Percentiles rank a stretch among this genome's conserved stretches.
Conservation (phyloP, 768 basidiomycete species). For the Leccinellum luteum region DNA sequence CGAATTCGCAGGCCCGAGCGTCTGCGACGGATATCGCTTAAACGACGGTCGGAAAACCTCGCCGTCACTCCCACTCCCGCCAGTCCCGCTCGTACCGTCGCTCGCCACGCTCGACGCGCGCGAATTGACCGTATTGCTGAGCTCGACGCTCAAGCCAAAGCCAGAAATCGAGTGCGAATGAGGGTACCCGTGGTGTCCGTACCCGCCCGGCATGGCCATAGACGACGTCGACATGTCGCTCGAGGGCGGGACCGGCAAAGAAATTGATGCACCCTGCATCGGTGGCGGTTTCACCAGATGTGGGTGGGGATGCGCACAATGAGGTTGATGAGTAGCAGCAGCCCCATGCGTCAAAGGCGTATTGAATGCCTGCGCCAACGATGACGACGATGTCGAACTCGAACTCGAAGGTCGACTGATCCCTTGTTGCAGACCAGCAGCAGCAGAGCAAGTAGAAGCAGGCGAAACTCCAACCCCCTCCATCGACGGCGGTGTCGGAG, state of each 20-base stretch:
- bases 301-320: neutral
- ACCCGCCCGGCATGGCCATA: conserved; percentile 9
- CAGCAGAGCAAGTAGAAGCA: neutral
- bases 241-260: conserved; percentile 31
- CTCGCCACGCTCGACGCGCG: conserved; percentile 32
- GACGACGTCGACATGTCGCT: conserved; percentile 1
- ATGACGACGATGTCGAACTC: conserved; percentile 36
- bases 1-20: conserved; percentile 55
- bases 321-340: neutral
- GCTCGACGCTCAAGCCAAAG: conserved; percentile 13
- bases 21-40: conserved; percentile 72
- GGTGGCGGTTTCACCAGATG: conserved; percentile 23
- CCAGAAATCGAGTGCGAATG: conserved; percentile 3
- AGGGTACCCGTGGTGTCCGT: neutral
- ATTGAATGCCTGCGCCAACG: conserved; percentile 41
- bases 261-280: conserved; percentile 30
- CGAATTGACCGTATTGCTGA: conserved; percentile 10
- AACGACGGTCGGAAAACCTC: conserved; percentile 55
- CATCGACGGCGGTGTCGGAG: conserved; percentile 20
- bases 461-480: neutral
- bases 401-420: conserved; percentile 39
- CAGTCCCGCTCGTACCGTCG: conserved; percentile 30
- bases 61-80: conserved; percentile 31
- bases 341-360: conserved; percentile 19
- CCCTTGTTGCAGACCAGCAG: conserved; percentile 18